These are phyloP conservation scores for Fistulinella prunicolor DNA, from an alignment of 768 basidiomycete genomes.

Conservation along the genomic window DNA sequence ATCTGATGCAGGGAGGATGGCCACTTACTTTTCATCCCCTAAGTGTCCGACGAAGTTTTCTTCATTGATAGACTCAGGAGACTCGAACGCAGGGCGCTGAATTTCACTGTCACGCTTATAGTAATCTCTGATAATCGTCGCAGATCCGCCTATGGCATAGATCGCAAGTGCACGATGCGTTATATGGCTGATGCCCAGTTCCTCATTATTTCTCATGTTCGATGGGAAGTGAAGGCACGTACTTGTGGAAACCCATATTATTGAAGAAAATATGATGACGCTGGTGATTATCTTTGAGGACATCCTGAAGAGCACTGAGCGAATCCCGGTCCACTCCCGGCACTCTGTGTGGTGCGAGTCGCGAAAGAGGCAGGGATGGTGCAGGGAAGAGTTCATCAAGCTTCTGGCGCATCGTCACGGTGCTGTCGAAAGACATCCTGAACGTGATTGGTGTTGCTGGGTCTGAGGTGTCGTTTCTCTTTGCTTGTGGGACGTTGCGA, in stretches of 20 bases:
- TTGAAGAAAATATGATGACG: slow-evolving; percentile 51
- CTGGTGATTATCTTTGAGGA: slow-evolving; percentile 48
- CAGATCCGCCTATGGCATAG: slow-evolving; percentile 27
- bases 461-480: too few relatives aligned
- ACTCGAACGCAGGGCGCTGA: slow-evolving; percentile 24
- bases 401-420: too few relatives aligned
- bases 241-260: slow-evolving; percentile 50
- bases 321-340: slow-evolving; percentile 27
- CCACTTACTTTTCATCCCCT: slow-evolving; percentile 26
- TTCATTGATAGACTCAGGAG: slow-evolving; percentile 24
- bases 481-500: too few relatives aligned
- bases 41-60: slow-evolving; percentile 24
- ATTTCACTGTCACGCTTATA: slow-evolving; percentile 19
- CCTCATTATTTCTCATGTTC: background rate
- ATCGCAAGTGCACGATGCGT: slow-evolving; percentile 30
- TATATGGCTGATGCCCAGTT: slow-evolving; percentile 21
- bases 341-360: slow-evolving; percentile 26
- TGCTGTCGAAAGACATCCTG: too few relatives aligned
- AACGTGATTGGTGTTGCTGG: too few relatives aligned
- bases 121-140: slow-evolving; percentile 21
- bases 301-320: slow-evolving; percentile 21
- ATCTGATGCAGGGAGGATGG: background rate
- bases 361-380: slow-evolving; percentile 25
- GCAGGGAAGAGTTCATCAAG: slow-evolving; percentile 24
- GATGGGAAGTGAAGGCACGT: slow-evolving; percentile 10